Conservation (phyloP, 2,329 filamentous ascomycete species). For the Davidsoniella virescens region DNA sequence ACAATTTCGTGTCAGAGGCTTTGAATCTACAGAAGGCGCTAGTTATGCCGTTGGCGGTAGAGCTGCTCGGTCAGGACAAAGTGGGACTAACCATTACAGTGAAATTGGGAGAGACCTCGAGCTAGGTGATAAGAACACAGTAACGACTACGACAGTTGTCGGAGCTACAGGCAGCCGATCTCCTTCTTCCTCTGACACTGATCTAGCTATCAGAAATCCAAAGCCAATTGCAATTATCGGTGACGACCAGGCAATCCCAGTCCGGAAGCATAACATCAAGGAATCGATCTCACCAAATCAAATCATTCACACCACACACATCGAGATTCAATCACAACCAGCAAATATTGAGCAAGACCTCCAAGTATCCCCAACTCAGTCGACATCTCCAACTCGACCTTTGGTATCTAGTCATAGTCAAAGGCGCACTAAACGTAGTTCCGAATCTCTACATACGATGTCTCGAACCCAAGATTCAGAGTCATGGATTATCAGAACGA, state of each 20-base stretch:
- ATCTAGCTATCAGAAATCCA: neutral
- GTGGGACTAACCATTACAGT: slow-evolving; percentile 14
- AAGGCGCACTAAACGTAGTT: too few relatives aligned
- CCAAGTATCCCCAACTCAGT: neutral
- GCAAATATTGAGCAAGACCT: neutral
- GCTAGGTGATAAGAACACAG: slow-evolving; percentile 9
- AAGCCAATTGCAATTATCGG: too few relatives aligned
- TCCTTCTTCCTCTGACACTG: slow-evolving; percentile 7
- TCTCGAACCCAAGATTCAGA: too few relatives aligned
- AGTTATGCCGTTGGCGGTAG: slow-evolving; percentile 2
- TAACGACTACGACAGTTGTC: slow-evolving; percentile 4
- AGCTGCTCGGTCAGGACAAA: slow-evolving; percentile 19
- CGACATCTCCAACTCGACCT: too few relatives aligned
- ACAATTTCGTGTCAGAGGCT: slow-evolving; percentile 29
- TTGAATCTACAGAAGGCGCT: slow-evolving; percentile 18
- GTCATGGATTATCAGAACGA: too few relatives aligned
- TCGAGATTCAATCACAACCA: slow-evolving; percentile 7
- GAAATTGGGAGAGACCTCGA: slow-evolving; percentile 8
- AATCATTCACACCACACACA: slow-evolving; percentile 7
- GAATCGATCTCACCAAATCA: neutral
- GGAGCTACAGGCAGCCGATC: slow-evolving; percentile 9
- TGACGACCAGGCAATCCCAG: neutral
- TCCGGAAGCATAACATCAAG: too few relatives aligned
- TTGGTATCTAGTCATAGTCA: too few relatives aligned
- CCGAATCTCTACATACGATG: too few relatives aligned